Base-by-base conservation (phyloP, 257 asterid genomes). In the Avicennia marina region DNA sequence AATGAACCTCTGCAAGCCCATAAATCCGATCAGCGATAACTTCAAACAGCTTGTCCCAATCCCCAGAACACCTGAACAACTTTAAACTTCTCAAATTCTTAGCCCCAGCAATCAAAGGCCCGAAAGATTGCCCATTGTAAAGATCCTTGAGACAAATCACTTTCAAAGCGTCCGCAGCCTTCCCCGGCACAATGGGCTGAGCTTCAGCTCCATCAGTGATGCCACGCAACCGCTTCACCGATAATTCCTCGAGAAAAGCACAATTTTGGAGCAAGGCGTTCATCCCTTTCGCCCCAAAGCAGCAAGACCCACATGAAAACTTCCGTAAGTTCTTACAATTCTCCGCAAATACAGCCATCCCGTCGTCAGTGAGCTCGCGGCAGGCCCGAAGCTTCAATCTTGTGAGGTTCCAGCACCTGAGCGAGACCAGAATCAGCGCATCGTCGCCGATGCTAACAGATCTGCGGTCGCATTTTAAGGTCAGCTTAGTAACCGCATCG, bases 31-130 rank as follows among this genome's bases (percentile, higher is more conserved):
- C 73, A 6, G 84, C 64, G 1, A 79, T 50, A 41, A 56, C 63
- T 62, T 74, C 84, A 36, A 82, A 61, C 33, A 82, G 51, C 63
- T 50, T 79, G 63, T 82, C 90, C 90, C 90, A 82, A 79, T 82
- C 82, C 13, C 84, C 86, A 2, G 84, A 71, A 69, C 90, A 82
- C 27, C 90, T 72, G 42, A 79, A 73, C 62, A 82, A 43, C 71
- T 74, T 82, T 58, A 79, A 69, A 41, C 75, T 76, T 64, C 74
- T 65, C 76, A 82, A 66, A 58, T 67, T 71, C 61, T 55, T 82
- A 1, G 86, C 72, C 48, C 84, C 86, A 1, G 67, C 63, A 32
- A 82, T 82, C 64, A 82, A 42, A 5, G 81, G 84, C 34, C 84
- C 84, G 34, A 82, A 82, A 58, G 81, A 74, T 58, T 76, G 86